Percentiles rank a stretch among this genome's conserved stretches.
Conservation (phyloP, 768 basidiomycete species). For the Leccinum pellstonianum region DNA sequence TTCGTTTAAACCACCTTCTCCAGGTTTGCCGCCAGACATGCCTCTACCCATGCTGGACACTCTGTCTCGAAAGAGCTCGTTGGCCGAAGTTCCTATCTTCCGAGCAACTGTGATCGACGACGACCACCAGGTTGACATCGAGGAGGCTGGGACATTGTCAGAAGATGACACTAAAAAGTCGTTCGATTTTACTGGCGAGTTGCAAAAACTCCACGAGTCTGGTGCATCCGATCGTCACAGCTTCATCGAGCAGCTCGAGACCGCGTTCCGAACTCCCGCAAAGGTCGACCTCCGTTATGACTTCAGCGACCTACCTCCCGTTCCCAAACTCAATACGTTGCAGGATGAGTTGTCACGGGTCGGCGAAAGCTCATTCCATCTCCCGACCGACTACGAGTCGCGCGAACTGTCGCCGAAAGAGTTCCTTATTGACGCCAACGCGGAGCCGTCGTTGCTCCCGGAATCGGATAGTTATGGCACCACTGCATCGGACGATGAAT, state of each 20-base stretch:
- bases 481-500: conserved; percentile 36
- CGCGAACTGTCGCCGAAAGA: conserved; percentile 13
- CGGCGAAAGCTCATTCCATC: conserved; percentile 24
- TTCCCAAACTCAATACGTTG: conserved; percentile 48
- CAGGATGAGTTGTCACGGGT: conserved; percentile 27
- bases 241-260: conserved; percentile 82
- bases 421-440: conserved; percentile 27
- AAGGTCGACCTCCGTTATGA: conserved; percentile 58
- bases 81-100: conserved; percentile 39
- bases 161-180: conserved; percentile 74
- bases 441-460: conserved; percentile 40
- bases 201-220: conserved; percentile 66
- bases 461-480: conserved; percentile 36
- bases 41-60: conserved; percentile 35
- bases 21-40: conserved; percentile 43
- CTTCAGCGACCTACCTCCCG: conserved; percentile 48
- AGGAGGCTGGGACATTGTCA: conserved; percentile 43
- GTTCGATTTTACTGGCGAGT: conserved; percentile 83
- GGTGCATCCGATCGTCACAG: conserved; percentile 67
- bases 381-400: conserved; percentile 19
- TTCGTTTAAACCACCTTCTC: conserved; percentile 36
- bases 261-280: conserved; percentile 74
- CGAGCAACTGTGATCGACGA: conserved; percentile 46
- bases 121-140: conserved; percentile 39
- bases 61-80: conserved; percentile 9